Evolutionary conservation across 495 filamentous ascomycete genomes (phyloP), one percentile per base, ranked within the genome.

Genomic region (Pyrenula massariospora): DNA sequence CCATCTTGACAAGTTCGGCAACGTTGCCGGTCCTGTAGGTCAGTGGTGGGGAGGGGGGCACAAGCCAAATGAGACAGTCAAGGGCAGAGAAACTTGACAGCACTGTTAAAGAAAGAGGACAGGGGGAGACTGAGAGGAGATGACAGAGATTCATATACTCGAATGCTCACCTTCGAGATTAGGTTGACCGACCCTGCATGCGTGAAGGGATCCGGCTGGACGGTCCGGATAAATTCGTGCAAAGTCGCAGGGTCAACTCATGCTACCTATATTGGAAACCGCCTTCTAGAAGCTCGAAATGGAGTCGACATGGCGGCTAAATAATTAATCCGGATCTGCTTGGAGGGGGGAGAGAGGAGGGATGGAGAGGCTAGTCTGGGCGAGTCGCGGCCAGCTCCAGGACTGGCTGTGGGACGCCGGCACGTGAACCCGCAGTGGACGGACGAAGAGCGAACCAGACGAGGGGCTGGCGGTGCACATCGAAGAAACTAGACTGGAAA

Each of bases 91-190:
- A 64, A 53, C 58, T 53, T 54, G 58, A 64, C 55, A 56, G 62
- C 25, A 62, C 60, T 60, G 60, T 60, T 52, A 64, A 55, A 54
- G 50, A 58, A 65, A 56, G 63, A 59, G 59, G 61, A 57, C 63
- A 67, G 57, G 55, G 54, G 56, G 53, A 56, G 61, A 56, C 48
- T 59, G 63, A 56, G 19, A 56, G 62, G 12, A 53, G 56, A 58
- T 42, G 31, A 15, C 15, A 42, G 31, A 42, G 8, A 42, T 42
- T 42, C 31, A 42, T 42, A 42, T 42, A 42, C 31, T 42, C 31
- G 31, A 42, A 42, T 8, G 8, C 31, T 42, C 31, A 42, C 31
- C 31, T 42, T 42, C 31, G 15, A 42, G 31, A 42, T 42, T 42
- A 42, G 31, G 8, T 42, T 15, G 31, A 42, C 8, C 31, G 15